A percentile compares a stretch with the other conserved stretches of the same genome.
These are phyloP conservation scores for Phyllosticta ampelicida DNA, from an alignment of 2,329 filamentous ascomycete species.

Conservation along the genomic window DNA sequence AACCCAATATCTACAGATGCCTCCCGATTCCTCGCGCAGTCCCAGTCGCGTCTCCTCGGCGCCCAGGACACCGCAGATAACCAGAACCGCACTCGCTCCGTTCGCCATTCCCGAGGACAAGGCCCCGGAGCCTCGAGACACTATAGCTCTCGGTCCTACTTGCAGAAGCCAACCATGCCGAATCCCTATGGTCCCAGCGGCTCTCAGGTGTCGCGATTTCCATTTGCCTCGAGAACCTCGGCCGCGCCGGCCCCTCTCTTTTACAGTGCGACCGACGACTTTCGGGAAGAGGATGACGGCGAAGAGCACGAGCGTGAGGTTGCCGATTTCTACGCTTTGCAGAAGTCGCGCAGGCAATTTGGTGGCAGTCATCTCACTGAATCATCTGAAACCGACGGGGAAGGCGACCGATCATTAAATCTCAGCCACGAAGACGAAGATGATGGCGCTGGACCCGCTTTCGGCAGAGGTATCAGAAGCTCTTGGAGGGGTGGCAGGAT, in stretches of 20 bases:
- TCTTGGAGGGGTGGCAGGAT: slow-evolving; percentile 44
- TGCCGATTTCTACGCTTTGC: slow-evolving; percentile 86
- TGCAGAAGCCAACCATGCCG: slow-evolving; percentile 40
- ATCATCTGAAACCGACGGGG: slow-evolving; percentile 72
- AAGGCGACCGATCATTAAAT: slow-evolving; percentile 41
- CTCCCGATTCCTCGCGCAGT: slow-evolving; percentile 91
- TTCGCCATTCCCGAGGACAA: slow-evolving; percentile 34
- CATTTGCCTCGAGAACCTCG: slow-evolving; percentile 67
- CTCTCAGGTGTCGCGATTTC: slow-evolving; percentile 64
- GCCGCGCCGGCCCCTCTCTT: slow-evolving; percentile 84
- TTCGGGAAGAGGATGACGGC: slow-evolving; percentile 86
- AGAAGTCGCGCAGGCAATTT: slow-evolving; percentile 80
- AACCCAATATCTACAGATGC: slow-evolving; percentile 55
- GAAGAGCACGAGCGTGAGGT: slow-evolving; percentile 83
- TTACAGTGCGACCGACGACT: slow-evolving; percentile 81
- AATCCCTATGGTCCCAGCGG: slow-evolving; percentile 69
- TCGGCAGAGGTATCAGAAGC: slow-evolving; percentile 43
- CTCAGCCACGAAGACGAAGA: slow-evolving; percentile 30
- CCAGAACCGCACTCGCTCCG: slow-evolving; percentile 31
- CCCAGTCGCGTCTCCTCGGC: slow-evolving; percentile 78
- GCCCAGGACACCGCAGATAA: slow-evolving; percentile 30
- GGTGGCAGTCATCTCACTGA: slow-evolving; percentile 74
- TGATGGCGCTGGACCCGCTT: slow-evolving; percentile 22
- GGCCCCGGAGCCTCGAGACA: slow-evolving; percentile 39
- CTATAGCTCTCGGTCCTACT: slow-evolving; percentile 38